Conservation (phyloP, 495 filamentous ascomycete genomes). For the Emericellopsis terricola region DNA sequence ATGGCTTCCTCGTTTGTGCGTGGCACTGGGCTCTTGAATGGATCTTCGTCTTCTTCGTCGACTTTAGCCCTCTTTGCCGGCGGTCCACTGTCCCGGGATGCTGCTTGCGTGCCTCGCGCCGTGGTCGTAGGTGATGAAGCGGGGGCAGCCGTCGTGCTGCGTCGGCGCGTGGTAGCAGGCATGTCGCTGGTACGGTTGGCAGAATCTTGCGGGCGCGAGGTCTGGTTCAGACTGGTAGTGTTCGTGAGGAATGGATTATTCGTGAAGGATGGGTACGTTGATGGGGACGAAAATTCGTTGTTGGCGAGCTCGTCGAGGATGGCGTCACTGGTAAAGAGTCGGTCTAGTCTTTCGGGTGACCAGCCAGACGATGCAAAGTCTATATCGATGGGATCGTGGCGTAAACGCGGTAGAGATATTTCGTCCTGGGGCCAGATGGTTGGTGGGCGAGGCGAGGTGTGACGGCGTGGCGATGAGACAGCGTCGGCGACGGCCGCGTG, state of each 20-base stretch:
- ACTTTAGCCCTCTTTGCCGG: slow-evolving; percentile 7
- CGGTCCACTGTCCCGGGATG: background rate
- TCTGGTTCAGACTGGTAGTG: too few relatives aligned
- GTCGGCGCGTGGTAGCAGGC: too few relatives aligned
- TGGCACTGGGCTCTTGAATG: slow-evolving; percentile 2
- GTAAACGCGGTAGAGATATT: too few relatives aligned
- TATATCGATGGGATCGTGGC: background rate
- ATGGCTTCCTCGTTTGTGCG: slow-evolving; percentile 13
- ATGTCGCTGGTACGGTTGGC: too few relatives aligned
- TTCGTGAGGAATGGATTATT: too few relatives aligned
- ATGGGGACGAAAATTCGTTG: slow-evolving; percentile 20
- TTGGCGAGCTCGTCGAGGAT: slow-evolving; percentile 11
- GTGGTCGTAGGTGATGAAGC: too few relatives aligned
- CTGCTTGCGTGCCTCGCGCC: too few relatives aligned
- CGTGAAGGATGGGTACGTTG: slow-evolving; percentile 6
- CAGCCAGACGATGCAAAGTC: background rate
- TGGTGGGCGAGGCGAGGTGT: background rate
- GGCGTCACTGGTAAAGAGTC: slow-evolving; percentile 10
- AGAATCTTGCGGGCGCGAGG: too few relatives aligned
- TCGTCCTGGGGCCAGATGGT: background rate
- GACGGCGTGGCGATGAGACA: background rate
- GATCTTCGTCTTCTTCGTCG: slow-evolving; percentile 14
- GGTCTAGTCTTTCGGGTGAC: slow-evolving; percentile 1
- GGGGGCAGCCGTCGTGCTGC: too few relatives aligned
- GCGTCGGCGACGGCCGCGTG: background rate